A percentile compares a stretch with the other conserved stretches of the same genome.
Evolutionary conservation across 1,284 basidiomycete genomes (phyloP).

Genomic region (Puccinia hordei): DNA sequence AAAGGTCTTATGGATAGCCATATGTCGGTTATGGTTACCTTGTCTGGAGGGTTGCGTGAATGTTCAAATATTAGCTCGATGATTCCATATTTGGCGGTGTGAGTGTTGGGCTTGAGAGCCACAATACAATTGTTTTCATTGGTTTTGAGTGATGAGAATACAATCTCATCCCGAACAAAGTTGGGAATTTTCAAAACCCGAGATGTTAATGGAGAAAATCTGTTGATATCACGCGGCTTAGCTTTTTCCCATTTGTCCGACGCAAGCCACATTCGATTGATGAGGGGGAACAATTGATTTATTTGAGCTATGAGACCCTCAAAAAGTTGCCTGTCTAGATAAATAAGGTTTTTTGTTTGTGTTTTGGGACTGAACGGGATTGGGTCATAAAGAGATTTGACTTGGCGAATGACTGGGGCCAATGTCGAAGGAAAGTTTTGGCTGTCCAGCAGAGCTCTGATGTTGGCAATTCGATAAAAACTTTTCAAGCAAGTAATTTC

Average conservation of each 20-base stretch:
- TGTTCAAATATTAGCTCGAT: constrained; percentile 14
- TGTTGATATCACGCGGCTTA: neutral
- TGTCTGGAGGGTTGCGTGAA: neutral
- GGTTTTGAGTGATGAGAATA: neutral
- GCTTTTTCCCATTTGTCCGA: neutral
- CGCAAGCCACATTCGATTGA: neutral
- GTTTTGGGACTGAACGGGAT: neutral
- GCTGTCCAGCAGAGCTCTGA: constrained; percentile 5
- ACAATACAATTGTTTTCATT: constrained; percentile 32
- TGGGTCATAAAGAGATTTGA: neutral
- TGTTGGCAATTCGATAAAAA: neutral
- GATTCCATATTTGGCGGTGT: neutral
- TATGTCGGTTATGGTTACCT: neutral
- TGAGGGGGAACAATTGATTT: neutral
- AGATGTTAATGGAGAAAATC: neutral
- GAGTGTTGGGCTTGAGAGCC: neutral
- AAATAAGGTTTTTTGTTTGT: neutral
- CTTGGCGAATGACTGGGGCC: neutral
- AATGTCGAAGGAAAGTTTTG: neutral
- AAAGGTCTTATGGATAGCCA: neutral
- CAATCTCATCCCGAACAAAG: neutral
- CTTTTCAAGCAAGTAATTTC: constrained; percentile 3
- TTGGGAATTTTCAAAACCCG: neutral
- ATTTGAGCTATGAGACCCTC: neutral
- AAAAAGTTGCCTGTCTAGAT: neutral